Evolutionary conservation across 2,329 filamentous ascomycete species (phyloP).

Genomic region (Conoideocrella luteorostrata): DNA sequence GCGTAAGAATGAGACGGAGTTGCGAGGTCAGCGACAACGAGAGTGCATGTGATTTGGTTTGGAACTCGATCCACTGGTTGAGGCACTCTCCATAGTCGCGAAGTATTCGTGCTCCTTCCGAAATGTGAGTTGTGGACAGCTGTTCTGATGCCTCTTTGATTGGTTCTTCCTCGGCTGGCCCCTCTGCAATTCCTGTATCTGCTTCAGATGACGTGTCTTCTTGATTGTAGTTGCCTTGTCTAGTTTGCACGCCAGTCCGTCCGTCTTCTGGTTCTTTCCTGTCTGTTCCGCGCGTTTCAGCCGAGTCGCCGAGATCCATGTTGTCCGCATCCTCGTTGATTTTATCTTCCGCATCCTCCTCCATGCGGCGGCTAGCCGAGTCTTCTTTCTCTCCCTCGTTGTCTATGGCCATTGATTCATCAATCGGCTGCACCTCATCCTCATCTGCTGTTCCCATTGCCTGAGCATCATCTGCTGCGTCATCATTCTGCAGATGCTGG

Average conservation of each 20-base stretch:
- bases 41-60: constrained; percentile 75
- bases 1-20: constrained; percentile 88
- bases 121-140: constrained; percentile 68
- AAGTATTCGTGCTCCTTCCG: constrained; percentile 34
- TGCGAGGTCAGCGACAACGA: constrained; percentile 89
- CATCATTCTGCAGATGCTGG: constrained; percentile 83
- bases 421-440: constrained; percentile 78
- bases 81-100: constrained; percentile 52
- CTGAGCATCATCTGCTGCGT: constrained; percentile 77
- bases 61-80: constrained; percentile 77
- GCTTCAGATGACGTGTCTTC: constrained; percentile 38
- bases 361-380: constrained; percentile 39
- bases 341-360: constrained; percentile 45
- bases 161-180: constrained; percentile 42
- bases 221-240: constrained; percentile 51
- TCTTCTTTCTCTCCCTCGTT: constrained; percentile 62
- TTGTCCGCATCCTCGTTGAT: constrained; percentile 36
- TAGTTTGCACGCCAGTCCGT: constrained; percentile 54
- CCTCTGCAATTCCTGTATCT: constrained; percentile 34
- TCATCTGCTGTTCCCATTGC: constrained; percentile 83
- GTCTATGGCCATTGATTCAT: constrained; percentile 84
- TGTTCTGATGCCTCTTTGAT: constrained; percentile 53
- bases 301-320: constrained; percentile 32
- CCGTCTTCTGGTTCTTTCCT: constrained; percentile 43
- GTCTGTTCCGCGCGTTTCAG: constrained; percentile 32